Percentiles rank a stretch among this genome's conserved stretches.
Evolutionary conservation across 805 yeast genomes (phyloP).

Genomic region (Barnettozyma californica): DNA sequence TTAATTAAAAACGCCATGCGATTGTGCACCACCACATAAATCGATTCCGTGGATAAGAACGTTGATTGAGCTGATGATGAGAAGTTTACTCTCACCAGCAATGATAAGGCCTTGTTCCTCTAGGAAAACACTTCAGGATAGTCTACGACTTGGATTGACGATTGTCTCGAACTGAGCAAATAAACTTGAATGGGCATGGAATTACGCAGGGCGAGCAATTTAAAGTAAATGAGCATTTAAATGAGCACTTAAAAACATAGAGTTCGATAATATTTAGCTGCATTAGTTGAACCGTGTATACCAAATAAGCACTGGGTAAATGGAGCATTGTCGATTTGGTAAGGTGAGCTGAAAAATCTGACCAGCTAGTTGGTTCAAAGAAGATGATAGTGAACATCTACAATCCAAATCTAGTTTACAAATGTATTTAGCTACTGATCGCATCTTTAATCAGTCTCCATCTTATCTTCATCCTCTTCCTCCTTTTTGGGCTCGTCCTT

Average conservation of each 20-base stretch:
- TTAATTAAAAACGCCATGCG: too few species aligned
- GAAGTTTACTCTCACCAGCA: neutral
- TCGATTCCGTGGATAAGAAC: neutral
- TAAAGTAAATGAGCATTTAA: neutral
- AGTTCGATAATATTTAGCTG: too few species aligned
- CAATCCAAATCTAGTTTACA: neutral
- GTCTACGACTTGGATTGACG: neutral
- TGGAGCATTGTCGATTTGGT: too few species aligned
- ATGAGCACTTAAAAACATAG: neutral
- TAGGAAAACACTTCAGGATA: neutral
- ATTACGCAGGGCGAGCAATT: neutral
- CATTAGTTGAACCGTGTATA: too few species aligned
- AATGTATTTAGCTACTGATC: neutral
- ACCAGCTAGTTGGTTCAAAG: neutral
- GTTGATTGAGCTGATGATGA: too few species aligned
- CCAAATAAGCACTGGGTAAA: too few species aligned
- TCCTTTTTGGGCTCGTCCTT: constrained; percentile 12
- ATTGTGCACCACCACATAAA: too few species aligned
- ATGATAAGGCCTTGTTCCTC: neutral
- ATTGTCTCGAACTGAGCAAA: neutral
- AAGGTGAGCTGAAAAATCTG: too few species aligned
- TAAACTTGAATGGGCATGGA: neutral
- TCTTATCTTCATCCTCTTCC: constrained; percentile 25
- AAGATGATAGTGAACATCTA: neutral
- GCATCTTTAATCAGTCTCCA: constrained; percentile 30